Base-by-base conservation (phyloP, 148 eudicot genomes). In the Bassia scoparia region DNA sequence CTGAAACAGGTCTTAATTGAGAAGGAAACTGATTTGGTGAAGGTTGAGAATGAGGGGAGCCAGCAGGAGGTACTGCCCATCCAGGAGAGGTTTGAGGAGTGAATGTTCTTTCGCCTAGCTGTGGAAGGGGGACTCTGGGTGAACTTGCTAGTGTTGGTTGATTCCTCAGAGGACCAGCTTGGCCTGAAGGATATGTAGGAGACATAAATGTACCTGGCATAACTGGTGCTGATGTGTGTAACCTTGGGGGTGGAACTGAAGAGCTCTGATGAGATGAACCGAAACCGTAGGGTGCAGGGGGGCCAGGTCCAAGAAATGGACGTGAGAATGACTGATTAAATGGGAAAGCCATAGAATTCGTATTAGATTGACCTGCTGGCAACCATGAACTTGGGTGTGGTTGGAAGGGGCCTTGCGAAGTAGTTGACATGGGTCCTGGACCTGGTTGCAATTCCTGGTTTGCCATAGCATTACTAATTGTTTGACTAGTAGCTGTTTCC, bases 381-480 rank as follows among this genome's bases (percentile, higher is more conserved):
- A 85, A 80, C 98, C 96, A 93, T 46, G 88, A 75, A 71, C 74
- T 77, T 64, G 82, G 83, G 77, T 80, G 80, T 60, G 79, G 83
- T 72, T 79, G 92, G 77, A 86, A 86, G 55, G 76, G 84, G 50
- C 81, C 82, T 56, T 55, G 87, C 12, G 77, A 70, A 50, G 75
- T 80, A 81, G 80, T 81, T 74, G 73, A 73, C 56, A 77, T 61
- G 66, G 90, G 52, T 69, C 84, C 89, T 37, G 68, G 29, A 69
- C 49, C 67, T 68, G 83, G 75, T 65, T 74, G 92, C 52, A 62
- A 52, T 74, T 81, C 90, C 66, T 82, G 87, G 71, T 73, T 87
- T 34, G 74, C 77, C 63, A 64, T 50, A 15, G 84, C 59, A 37
- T 86, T 71, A 46, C 78, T 43, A 34, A 71, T 56, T 26, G 76